Evolutionary conservation across 352 stramenopile species (phyloP), one percentile per base, ranked within the genome.

Genomic region (Phytophthora boehmeriae): DNA sequence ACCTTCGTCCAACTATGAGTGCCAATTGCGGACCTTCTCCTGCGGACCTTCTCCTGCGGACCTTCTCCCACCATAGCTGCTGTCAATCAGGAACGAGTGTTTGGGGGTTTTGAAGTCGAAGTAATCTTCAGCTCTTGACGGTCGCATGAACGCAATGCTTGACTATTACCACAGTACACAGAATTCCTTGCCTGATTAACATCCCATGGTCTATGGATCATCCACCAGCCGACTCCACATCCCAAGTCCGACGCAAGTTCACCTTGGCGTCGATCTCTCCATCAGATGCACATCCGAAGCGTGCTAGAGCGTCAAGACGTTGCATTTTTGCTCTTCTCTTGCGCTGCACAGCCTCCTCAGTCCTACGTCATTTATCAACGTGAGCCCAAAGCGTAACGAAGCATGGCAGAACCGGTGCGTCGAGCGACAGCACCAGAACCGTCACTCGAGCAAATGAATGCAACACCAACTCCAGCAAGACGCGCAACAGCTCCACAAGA

Each of bases 161-260:
- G 36, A 30, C 3, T 30, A 30, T 6, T n/a, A n/a, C n/a, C n/a
- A n/a, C n/a, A n/a, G n/a, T n/a, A n/a, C 14, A 20, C 35, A 4
- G 35, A 22, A 17, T 44, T 22, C n/a, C 6, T 20, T 45, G 19
- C 19, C 56, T 46, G 36, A 54, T 43, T 49, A 66, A 56, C 43
- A 44, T 38, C 55, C 57, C 45, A 43, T 66, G 56, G 44, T 57
- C 32, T 45, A 43, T 66, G 56, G 44, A 57, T 36, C 50, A 68
- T 54, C 63, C 60, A 72, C 58, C 63, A 72, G 63, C 65, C 59
- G 58, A 72, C 16, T 43, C 57, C 63, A 36, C 53, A 71, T 58
- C 48, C 62, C 34, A 39, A 39, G 14, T 4, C 34, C 34, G 34
- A 39, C 4, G 34, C 10, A 39, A 30, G 25, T 30, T 30, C 25